Evolutionary conservation across 805 yeast genomes (phyloP), one percentile per base, ranked within the genome.

Genomic region (Cyberlindnera bimundalis): DNA sequence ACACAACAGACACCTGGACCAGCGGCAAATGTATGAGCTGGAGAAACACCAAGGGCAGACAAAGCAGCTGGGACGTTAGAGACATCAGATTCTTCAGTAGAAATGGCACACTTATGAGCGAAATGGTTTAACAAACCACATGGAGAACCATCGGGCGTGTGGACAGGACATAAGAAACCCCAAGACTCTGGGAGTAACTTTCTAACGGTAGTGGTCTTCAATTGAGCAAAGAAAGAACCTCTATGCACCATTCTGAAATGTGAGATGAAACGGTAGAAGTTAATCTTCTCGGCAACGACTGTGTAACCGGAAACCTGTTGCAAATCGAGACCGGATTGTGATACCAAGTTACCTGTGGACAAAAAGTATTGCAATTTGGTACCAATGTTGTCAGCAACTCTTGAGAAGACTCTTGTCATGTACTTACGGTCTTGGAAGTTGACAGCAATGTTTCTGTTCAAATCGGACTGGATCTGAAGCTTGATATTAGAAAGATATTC

Each of bases 211-310:
- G 99, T 93, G 30, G 99, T 93, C 63, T 93, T 93, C 68, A 93
- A 76, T 65, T 91, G 96, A 33, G 99, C 97, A 64, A 93, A 93
- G 81, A 93, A 93, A 51, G 98, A 88, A 66, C 99, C 99, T 79
- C 99, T 84, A 67, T 93, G 99, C 39, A 93, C 98, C 99, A 93
- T 93, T 68, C 99, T 74, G 76, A 93, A 93, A 71, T 93, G 99
- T n/a, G 98, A 82, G 50, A 93, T 81, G 70, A 93, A 93, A 61
- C 99, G 84, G 66, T 93, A 84, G 75, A 89, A 93, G 64, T 93
- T 93, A 66, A 93, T 93, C 67, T 93, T 93, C 68, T 93, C 99
- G 4, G 98, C 99, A 47, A 93, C 98, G 52, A 93, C 99, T 1
- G 99, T 93, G 65, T 87, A 93, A 57, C 99, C 99, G 39, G 96